These are phyloP conservation scores for Ustilago bromivora DNA, from an alignment of 1,284 basidiomycete genomes.

Conservation along the genomic window DNA sequence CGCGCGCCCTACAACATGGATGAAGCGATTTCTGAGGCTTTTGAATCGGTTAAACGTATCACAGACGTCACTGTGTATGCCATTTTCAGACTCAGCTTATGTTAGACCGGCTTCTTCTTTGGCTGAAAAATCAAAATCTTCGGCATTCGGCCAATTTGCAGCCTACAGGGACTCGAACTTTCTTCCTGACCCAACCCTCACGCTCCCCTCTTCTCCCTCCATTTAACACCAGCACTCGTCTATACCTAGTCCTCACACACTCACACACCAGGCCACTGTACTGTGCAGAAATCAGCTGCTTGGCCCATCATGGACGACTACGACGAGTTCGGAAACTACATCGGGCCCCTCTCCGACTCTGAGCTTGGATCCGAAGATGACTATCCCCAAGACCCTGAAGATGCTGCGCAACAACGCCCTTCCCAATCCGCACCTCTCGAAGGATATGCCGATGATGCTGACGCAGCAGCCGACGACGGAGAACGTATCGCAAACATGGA, in stretches of 20 bases:
- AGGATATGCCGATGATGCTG: conserved; percentile 78
- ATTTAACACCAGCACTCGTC: neutral
- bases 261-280: neutral
- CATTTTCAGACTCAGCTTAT: conserved; percentile 8
- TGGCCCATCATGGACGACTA: conserved; percentile 63
- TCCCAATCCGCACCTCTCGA: conserved; percentile 72
- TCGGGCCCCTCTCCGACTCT: conserved; percentile 67
- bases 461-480: conserved; percentile 12
- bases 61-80: conserved; percentile 27
- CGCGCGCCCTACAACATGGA: neutral
- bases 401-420: conserved; percentile 12
- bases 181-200: conserved; percentile 10
- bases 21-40: neutral
- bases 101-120: conserved; percentile 17
- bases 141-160: conserved; percentile 32
- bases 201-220: neutral
- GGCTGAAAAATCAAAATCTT: neutral
- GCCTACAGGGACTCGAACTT: conserved; percentile 6
- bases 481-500: conserved; percentile 24
- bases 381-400: conserved; percentile 11
- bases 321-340: conserved; percentile 70
- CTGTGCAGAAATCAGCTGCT: neutral
- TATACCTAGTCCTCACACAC: conserved; percentile 25
- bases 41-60: conserved; percentile 13
- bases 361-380: conserved; percentile 56